These are phyloP conservation scores for Simplicillium aogashimaense DNA, from an alignment of 2,329 filamentous ascomycete species.

Conservation along the genomic window DNA sequence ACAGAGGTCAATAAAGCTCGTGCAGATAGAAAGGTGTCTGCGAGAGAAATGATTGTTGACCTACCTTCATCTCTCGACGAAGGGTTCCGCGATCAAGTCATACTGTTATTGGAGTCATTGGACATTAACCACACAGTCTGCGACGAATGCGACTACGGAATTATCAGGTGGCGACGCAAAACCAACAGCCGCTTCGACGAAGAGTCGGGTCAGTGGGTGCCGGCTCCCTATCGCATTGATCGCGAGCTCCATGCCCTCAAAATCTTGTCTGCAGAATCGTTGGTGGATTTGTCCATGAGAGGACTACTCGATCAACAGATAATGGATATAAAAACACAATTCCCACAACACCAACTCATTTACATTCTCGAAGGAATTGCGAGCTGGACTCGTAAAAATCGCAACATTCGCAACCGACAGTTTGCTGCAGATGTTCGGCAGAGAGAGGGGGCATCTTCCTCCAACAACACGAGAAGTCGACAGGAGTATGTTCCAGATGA, in stretches of 20 bases:
- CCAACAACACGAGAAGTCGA: slow-evolving; percentile 24
- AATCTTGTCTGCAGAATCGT: slow-evolving; percentile 52
- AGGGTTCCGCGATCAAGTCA: slow-evolving; percentile 32
- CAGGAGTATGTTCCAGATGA: slow-evolving; percentile 55
- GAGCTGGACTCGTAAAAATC: slow-evolving; percentile 59
- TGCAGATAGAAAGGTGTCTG: slow-evolving; percentile 63
- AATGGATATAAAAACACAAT: slow-evolving; percentile 39
- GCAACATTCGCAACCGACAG: slow-evolving; percentile 54
- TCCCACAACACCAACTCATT: slow-evolving; percentile 44
- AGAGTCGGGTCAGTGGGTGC: slow-evolving; percentile 54
- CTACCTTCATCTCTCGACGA: slow-evolving; percentile 48
- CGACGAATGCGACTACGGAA: too few species aligned
- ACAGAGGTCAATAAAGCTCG: slow-evolving; percentile 65
- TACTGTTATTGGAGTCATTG: slow-evolving; percentile 39
- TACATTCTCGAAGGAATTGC: slow-evolving; percentile 64
- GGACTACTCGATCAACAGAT: slow-evolving; percentile 50
- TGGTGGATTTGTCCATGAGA: slow-evolving; percentile 49
- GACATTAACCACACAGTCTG: too few species aligned
- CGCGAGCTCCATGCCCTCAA: slow-evolving; percentile 54
- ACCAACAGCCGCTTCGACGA: slow-evolving; percentile 54
- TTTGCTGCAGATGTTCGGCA: slow-evolving; percentile 56
- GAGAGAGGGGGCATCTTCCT: slow-evolving; percentile 20
- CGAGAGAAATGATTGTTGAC: slow-evolving; percentile 69
- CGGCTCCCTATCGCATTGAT: slow-evolving; percentile 38
- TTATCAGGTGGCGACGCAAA: slow-evolving; percentile 61